Evolutionary conservation across 768 basidiomycete species (phyloP).

Genomic region (Boletus bicolor): DNA sequence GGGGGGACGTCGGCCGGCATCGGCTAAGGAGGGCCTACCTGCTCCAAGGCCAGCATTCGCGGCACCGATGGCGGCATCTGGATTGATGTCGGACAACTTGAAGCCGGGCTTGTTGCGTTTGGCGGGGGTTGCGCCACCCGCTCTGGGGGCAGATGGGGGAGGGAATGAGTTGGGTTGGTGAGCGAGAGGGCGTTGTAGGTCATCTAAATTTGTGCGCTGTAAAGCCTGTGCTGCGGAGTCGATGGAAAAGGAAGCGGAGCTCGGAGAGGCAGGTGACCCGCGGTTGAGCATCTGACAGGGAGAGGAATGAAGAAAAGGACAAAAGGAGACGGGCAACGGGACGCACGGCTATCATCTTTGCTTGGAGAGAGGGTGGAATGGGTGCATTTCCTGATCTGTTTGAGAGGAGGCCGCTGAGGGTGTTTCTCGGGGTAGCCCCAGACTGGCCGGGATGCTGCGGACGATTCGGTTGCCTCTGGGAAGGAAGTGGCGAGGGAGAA

Average conservation of each 20-base stretch:
- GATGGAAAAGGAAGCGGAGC: constrained; percentile 29
- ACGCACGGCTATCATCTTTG: constrained; percentile 89
- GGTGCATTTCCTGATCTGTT: constrained; percentile 51
- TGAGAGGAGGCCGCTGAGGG: constrained; percentile 42
- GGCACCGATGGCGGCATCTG: constrained; percentile 50
- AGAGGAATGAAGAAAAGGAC: constrained; percentile 15
- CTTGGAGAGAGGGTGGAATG: constrained; percentile 86
- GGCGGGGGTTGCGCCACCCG: constrained; percentile 32
- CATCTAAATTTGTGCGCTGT: constrained; percentile 36
- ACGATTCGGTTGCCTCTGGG: constrained; percentile 16
- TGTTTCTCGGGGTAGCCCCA: constrained; percentile 22
- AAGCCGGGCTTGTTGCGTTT: constrained; percentile 52
- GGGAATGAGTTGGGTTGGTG: constrained; percentile 38
- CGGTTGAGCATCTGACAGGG: constrained; percentile 46
- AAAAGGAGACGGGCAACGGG: background rate
- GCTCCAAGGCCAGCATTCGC: constrained; percentile 68
- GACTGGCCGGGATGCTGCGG: constrained; percentile 16
- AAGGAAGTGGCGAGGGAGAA: background rate
- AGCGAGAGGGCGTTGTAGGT: constrained; percentile 27
- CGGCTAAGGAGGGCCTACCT: constrained; percentile 54
- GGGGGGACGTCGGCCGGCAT: constrained; percentile 35
- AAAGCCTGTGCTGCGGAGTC: constrained; percentile 43
- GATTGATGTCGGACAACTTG: constrained; percentile 61
- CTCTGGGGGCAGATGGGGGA: constrained; percentile 27
- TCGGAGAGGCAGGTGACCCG: constrained; percentile 27